phyloP scores from a whole-genome alignment of 306 rosid species.

The Aeschynomene evenia region DNA sequence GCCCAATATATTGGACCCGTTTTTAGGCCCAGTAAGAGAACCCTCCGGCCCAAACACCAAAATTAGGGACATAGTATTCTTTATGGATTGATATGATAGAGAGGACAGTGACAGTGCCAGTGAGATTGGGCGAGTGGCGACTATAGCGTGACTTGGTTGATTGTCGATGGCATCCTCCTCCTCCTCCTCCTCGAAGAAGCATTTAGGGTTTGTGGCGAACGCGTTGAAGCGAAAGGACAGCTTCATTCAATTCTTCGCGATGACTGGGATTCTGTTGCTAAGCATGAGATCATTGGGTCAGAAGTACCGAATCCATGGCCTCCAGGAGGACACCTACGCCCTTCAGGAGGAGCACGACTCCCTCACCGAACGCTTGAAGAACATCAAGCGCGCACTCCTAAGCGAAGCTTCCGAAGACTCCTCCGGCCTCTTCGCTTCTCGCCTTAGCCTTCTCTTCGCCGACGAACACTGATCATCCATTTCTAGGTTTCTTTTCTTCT shows the following conservation, averaged over 20 bases:
- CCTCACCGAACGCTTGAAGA: slow-evolving; percentile 47
- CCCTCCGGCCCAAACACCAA: not conserved
- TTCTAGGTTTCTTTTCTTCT: not conserved
- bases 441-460: slow-evolving; percentile 65
- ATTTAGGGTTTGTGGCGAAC: slow-evolving; percentile 35
- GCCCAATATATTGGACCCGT: not conserved
- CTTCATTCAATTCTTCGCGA: slow-evolving; percentile 74
- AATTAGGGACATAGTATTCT: too few species aligned
- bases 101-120: too few species aligned
- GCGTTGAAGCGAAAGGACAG: slow-evolving; percentile 64
- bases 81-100: too few species aligned
- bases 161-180: slow-evolving; percentile 62
- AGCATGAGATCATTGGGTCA: slow-evolving; percentile 78
- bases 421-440: slow-evolving; percentile 67
- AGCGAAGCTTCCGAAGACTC: slow-evolving; percentile 78
- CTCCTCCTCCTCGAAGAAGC: slow-evolving; percentile 36
- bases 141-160: not conserved
- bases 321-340: slow-evolving; percentile 51
- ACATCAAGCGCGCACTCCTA: slow-evolving; percentile 56
- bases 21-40: not conserved
- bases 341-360: slow-evolving; percentile 57
- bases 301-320: slow-evolving; percentile 71
- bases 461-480: slow-evolving; percentile 34
- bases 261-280: slow-evolving; percentile 70
- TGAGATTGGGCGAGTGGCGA: not conserved